phyloP scores from a whole-genome alignment of 495 filamentous ascomycete species.

The Bathelium albidoporum region DNA sequence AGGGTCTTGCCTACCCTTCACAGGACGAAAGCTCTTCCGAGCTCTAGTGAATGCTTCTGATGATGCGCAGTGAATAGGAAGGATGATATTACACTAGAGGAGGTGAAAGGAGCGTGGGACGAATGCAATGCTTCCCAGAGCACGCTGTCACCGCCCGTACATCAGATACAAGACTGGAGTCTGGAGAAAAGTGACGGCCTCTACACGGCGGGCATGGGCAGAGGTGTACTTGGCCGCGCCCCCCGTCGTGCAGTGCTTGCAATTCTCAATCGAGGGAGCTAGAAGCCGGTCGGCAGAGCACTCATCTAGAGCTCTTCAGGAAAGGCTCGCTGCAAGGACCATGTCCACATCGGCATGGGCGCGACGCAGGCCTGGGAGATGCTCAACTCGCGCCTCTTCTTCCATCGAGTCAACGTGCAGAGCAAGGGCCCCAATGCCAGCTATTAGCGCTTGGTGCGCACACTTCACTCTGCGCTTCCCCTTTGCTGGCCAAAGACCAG shows the following conservation, averaged over 20 bases:
- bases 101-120: background rate
- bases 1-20: conserved; percentile 1
- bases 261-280: background rate
- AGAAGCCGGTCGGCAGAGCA: background rate
- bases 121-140: background rate
- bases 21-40: background rate
- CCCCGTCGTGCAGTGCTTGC: background rate
- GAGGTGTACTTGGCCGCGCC: background rate
- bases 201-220: background rate
- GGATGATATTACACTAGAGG: background rate
- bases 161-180: background rate
- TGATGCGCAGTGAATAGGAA: background rate
- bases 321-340: background rate
- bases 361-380: background rate
- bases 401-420: background rate
- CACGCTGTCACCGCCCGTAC: background rate
- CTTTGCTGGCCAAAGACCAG: background rate
- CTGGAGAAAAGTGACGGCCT: background rate
- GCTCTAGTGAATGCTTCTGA: background rate
- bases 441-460: background rate
- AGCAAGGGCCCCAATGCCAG: background rate
- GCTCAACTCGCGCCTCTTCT: background rate
- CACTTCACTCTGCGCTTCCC: background rate
- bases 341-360: background rate
- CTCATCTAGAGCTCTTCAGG: background rate